These are phyloP conservation scores for Penicillium sp. DNA, from an alignment of 2,329 filamentous ascomycete genomes.

Conservation along the genomic window DNA sequence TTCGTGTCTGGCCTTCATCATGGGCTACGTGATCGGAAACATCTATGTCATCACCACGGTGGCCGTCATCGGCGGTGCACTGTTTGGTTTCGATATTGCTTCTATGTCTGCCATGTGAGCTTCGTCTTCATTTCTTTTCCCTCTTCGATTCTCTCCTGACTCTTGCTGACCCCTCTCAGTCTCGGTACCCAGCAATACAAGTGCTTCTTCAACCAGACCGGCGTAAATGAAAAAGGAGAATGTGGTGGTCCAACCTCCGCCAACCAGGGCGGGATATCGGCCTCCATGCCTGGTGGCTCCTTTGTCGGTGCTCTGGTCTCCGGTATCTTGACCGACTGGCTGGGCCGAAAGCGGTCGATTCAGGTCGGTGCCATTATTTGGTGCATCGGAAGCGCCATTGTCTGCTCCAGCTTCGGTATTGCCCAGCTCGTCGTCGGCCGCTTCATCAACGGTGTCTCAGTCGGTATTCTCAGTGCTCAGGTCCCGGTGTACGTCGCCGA, in stretches of 20 bases:
- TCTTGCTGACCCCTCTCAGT: conserved; percentile 10
- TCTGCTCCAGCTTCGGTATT: conserved; percentile 61
- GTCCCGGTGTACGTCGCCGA: conserved; percentile 68
- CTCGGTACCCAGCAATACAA: conserved; percentile 65
- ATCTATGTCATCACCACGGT: conserved; percentile 57
- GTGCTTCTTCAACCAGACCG: conserved; percentile 63
- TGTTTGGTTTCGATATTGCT: conserved; percentile 76
- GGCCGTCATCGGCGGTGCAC: conserved; percentile 59
- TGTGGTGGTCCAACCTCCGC: conserved; percentile 46
- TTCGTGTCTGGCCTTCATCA: conserved; percentile 16
- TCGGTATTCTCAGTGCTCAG: conserved; percentile 69
- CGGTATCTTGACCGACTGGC: conserved; percentile 52
- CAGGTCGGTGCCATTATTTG: conserved; percentile 51
- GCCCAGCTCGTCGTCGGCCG: conserved; percentile 68
- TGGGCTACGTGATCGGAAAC: conserved; percentile 47
- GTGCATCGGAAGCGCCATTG: conserved; percentile 56
- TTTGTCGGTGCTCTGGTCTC: conserved; percentile 58
- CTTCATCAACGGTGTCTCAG: conserved; percentile 65
- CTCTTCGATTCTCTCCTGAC: neutral
- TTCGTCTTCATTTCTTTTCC: neutral
- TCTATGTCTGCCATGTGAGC: conserved; percentile 61
- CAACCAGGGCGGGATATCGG: conserved; percentile 66
- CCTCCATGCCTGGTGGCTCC: conserved; percentile 69
- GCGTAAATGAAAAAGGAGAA: conserved; percentile 27
- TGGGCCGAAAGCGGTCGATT: conserved; percentile 53